Percentiles rank a stretch among this genome's conserved stretches.
Evolutionary conservation across 371 early-diverging fungal species (phyloP).

Genomic region (Rhizopus sp.): DNA sequence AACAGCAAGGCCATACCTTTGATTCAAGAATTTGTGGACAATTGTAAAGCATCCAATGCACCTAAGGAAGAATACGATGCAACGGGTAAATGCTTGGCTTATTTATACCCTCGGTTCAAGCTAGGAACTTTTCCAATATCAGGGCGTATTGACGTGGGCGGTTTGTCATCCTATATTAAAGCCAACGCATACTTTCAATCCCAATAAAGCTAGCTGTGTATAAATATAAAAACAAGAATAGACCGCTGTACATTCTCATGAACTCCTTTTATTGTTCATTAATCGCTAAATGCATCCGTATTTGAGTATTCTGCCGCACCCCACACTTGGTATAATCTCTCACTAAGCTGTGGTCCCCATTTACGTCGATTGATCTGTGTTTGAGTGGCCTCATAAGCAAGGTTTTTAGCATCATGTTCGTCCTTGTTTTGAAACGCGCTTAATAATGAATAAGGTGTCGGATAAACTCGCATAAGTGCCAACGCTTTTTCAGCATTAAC

Average conservation of each 20-base stretch:
- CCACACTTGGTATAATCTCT: conserved; percentile 64
- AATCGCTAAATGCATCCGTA: background rate
- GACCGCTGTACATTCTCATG: background rate
- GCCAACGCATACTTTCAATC: conserved; percentile 52
- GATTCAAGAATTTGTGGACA: conserved; percentile 48
- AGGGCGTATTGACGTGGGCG: conserved; percentile 69
- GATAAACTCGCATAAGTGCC: conserved; percentile 66
- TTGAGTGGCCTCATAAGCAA: conserved; percentile 39
- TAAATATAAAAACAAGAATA: background rate
- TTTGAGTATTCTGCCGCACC: conserved; percentile 24
- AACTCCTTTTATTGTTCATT: background rate
- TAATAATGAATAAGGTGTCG: conserved; percentile 64
- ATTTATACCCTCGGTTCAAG: conserved; percentile 45
- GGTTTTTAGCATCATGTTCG: conserved; percentile 29
- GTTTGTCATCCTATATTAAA: conserved; percentile 51
- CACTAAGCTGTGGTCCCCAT: conserved; percentile 54
- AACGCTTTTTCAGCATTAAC: conserved; percentile 82
- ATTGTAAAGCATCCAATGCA: conserved; percentile 24
- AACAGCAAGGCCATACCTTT: conserved; percentile 27
- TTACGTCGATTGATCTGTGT: conserved; percentile 47
- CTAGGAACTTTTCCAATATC: conserved; percentile 48
- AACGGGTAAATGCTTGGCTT: conserved; percentile 59
- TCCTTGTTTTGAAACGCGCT: conserved; percentile 39
- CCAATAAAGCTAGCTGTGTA: background rate
- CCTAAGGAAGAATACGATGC: conserved; percentile 59